A percentile compares a stretch with the other conserved stretches of the same genome.
phyloP scores from a whole-genome alignment of 495 filamentous ascomycete genomes.

The Parathielavia hyrcaniae region DNA sequence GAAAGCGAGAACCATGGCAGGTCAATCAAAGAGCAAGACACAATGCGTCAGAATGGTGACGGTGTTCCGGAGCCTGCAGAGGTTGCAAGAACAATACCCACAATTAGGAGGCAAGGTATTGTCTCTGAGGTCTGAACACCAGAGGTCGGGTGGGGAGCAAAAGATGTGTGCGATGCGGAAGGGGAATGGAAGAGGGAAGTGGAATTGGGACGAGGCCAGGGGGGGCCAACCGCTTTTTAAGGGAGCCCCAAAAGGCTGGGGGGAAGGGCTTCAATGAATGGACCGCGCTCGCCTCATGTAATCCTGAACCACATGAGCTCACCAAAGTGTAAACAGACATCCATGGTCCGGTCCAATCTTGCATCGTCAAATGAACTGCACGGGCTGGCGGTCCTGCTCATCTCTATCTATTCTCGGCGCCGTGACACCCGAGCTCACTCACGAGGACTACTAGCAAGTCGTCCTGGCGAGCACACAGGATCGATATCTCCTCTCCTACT shows the following conservation, averaged over 20 bases:
- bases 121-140: not conserved
- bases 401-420: too few relatives aligned
- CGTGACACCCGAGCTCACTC: too few relatives aligned
- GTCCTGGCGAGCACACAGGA: too few relatives aligned
- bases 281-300: not conserved
- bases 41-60: constrained; percentile 11
- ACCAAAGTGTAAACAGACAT: not conserved
- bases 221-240: constrained; percentile 17
- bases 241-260: constrained; percentile 4
- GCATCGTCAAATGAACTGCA: too few relatives aligned
- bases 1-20: not conserved
- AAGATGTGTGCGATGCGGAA: constrained; percentile 12
- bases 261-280: constrained; percentile 2
- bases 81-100: constrained; percentile 13
- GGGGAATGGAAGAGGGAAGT: constrained; percentile 7
- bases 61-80: constrained; percentile 7
- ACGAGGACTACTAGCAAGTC: too few relatives aligned
- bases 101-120: constrained; percentile 1
- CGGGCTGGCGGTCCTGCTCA: too few relatives aligned
- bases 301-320: not conserved
- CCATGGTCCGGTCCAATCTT: too few relatives aligned
- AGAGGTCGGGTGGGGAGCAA: constrained; percentile 9
- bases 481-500: too few relatives aligned
- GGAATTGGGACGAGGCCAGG: constrained; percentile 4
- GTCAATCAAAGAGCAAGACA: constrained; percentile 4